A percentile compares a stretch with the other conserved stretches of the same genome.
Conservation (phyloP, 139 green algal species). For the Chlamydomonas sphaeroides region DNA sequence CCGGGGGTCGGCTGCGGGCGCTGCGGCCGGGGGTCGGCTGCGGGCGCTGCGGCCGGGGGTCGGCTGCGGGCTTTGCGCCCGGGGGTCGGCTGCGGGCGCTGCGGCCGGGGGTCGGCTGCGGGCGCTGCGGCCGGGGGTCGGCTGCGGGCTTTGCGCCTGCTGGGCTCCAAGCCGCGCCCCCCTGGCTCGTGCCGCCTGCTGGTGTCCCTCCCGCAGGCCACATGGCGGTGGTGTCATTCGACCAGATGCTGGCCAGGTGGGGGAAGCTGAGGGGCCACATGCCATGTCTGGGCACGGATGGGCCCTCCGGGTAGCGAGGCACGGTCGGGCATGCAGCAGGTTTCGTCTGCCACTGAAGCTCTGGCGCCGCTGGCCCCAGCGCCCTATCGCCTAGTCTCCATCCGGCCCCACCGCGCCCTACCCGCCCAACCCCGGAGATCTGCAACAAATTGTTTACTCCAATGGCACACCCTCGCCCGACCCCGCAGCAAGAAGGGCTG, state of each 20-base stretch:
- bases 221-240: conserved; percentile 11
- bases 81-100: too few species aligned
- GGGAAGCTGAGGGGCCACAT: not conserved
- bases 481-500: not conserved
- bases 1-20: too few species aligned
- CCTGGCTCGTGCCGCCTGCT: too few species aligned
- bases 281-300: conserved; percentile 7
- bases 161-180: too few species aligned
- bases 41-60: too few species aligned
- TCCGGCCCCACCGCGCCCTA: not conserved
- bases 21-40: too few species aligned
- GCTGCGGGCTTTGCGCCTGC: too few species aligned
- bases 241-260: not conserved
- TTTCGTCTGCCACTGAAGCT: not conserved
- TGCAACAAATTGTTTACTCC: too few species aligned
- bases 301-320: conserved; percentile 9
- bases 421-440: not conserved
- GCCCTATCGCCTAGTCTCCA: not conserved
- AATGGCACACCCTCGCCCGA: not conserved
- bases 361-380: not conserved
- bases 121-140: too few species aligned
- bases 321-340: not conserved
- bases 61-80: too few species aligned
- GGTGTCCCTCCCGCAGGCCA: not conserved
- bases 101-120: too few species aligned